Evolutionary conservation across 2,329 filamentous ascomycete species (phyloP).

Genomic region (Fusarium avenaceum): DNA sequence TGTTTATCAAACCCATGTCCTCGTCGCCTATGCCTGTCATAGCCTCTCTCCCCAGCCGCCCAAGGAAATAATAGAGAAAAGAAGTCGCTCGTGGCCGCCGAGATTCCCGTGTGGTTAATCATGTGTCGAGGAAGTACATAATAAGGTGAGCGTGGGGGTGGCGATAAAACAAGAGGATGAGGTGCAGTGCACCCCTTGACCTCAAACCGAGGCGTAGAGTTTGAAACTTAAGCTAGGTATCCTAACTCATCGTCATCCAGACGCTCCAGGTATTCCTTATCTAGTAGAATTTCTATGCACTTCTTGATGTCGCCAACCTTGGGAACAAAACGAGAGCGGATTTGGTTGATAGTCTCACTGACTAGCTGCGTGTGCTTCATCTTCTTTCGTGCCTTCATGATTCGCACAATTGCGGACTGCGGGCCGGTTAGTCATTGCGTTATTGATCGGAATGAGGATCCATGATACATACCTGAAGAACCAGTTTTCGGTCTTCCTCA

Average conservation of each 20-base stretch:
- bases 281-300: constrained; percentile 97
- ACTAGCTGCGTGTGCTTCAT: constrained; percentile 98
- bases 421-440: constrained; percentile 43
- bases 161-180: constrained; percentile 3
- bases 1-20: constrained; percentile 27
- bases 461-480: constrained; percentile 83
- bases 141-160: constrained; percentile 12
- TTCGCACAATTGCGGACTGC: constrained; percentile 96
- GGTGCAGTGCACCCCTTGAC: background rate
- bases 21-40: constrained; percentile 24
- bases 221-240: constrained; percentile 80
- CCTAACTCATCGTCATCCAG: constrained; percentile 94
- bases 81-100: constrained; percentile 18
- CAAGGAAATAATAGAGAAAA: constrained; percentile 33
- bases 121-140: constrained; percentile 19
- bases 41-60: constrained; percentile 17
- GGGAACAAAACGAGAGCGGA: constrained; percentile 91
- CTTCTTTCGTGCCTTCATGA: constrained; percentile 99
- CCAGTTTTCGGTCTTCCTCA: constrained; percentile 95
- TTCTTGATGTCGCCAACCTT: constrained; percentile 98
- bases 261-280: constrained; percentile 98
- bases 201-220: background rate
- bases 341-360: constrained; percentile 95
- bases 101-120: constrained; percentile 1
- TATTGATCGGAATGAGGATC: background rate